Base-by-base conservation (phyloP, 805 yeast genomes). In the Spathaspora arborariae region DNA sequence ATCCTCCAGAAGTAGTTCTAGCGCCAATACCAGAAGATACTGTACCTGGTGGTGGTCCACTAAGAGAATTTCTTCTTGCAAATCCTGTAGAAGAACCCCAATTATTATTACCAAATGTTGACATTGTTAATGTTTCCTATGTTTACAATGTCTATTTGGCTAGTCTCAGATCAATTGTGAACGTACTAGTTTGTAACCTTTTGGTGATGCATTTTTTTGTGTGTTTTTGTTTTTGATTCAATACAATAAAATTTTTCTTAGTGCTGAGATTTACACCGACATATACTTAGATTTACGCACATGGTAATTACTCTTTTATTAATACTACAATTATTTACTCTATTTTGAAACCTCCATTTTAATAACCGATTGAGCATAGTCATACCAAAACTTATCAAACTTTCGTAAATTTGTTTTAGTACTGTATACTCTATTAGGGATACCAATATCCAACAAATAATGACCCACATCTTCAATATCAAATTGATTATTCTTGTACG, bases 391-490 rank as follows among this genome's bases (percentile, higher is more conserved):
- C 54, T 66, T 68, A 45, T 72, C 76, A 51, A 76, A 72, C 57
- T 69, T 70, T 38, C 77, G 57, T 56, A 76, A 62, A 48, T 65
- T 68, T 2, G 69, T 60, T 54, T 68, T 70, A 51, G 57, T 54
- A 42, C 56, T 59, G 52, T 68, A 84, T 38, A 78, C 80, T 56
- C 68, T 75, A 59, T 70, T 72, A 2, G 95, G 94, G 10, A 83
- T 71, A 10, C 94, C 94, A 48, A 81, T 71, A 56, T 88, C 96
- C 13, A 85, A 74, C 50, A 85, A 67, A 49, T 78, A 81, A 54
- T 85, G 87, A 7, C 64, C 58, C 56, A 78, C 68, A 19, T 81
- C 82, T 22, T 80, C 79, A 6, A 72, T 75, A 33, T 62, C 72
- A 42, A 76, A 68, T 21, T 68, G 62, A 5, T 82, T 81, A 53